These are phyloP conservation scores for Tetrapisispora phaffii DNA, from an alignment of 805 yeast species.

Conservation along the genomic window DNA sequence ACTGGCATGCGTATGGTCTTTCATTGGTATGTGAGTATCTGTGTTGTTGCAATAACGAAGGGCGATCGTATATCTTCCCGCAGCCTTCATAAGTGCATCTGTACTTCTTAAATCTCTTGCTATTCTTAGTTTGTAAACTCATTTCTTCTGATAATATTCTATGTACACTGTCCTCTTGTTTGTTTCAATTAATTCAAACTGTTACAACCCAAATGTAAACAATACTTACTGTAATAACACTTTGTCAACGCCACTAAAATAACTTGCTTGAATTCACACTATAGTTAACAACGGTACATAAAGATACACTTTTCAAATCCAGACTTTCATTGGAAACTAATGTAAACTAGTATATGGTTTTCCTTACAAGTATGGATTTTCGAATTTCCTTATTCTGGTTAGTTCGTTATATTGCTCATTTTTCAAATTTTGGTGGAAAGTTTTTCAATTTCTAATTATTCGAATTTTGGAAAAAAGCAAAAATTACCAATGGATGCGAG, in stretches of 20 bases:
- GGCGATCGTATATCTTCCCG: slow-evolving; percentile 44
- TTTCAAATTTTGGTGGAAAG: not conserved
- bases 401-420: not conserved
- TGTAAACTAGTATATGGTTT: too few species aligned
- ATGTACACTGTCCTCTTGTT: not conserved
- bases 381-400: too few species aligned
- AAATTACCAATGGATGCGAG: too few species aligned
- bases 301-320: too few species aligned
- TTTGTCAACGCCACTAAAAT: too few species aligned
- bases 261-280: too few species aligned
- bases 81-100: slow-evolving; percentile 39
- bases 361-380: too few species aligned
- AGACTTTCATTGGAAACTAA: too few species aligned
- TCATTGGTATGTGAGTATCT: slow-evolving; percentile 67
- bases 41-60: slow-evolving; percentile 57
- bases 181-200: not conserved
- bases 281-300: too few species aligned
- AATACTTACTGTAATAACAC: too few species aligned
- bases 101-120: slow-evolving; percentile 31
- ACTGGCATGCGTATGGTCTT: slow-evolving; percentile 61
- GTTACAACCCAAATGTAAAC: not conserved
- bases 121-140: slow-evolving; percentile 1
- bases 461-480: not conserved
- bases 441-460: not conserved
- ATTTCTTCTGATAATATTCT: not conserved